phyloP scores from a whole-genome alignment of 2,329 filamentous ascomycete species.

The Emmonsiellopsis sp. region DNA sequence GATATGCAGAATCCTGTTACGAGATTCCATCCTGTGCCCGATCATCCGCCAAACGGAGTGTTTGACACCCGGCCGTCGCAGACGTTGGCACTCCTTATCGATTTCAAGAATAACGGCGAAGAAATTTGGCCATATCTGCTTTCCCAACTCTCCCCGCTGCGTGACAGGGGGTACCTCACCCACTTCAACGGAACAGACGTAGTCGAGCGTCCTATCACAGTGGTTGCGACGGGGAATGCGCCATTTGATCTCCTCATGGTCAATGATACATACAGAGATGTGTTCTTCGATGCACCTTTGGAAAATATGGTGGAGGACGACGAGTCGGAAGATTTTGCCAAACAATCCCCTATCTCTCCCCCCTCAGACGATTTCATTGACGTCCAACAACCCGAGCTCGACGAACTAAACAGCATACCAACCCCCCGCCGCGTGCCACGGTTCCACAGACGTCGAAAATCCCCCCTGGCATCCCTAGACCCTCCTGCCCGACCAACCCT shows the following conservation, averaged over 20 bases:
- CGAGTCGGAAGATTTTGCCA: constrained; percentile 8
- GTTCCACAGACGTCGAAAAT: neutral
- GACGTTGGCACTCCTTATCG: constrained; percentile 44
- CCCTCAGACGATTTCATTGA: neutral
- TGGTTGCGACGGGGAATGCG: constrained; percentile 47
- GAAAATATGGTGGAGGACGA: constrained; percentile 23
- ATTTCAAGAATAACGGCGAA: constrained; percentile 38
- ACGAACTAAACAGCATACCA: neutral
- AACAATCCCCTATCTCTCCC: neutral
- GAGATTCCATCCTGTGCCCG: constrained; percentile 23
- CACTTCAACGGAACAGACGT: constrained; percentile 40
- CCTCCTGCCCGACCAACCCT: neutral
- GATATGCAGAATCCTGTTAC: constrained; percentile 40
- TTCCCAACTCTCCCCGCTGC: constrained; percentile 38
- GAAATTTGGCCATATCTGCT: constrained; percentile 29
- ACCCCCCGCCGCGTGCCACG: neutral
- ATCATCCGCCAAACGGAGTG: constrained; percentile 35
- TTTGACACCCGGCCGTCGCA: constrained; percentile 43
- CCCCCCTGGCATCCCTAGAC: neutral
- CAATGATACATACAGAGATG: constrained; percentile 42
- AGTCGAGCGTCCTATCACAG: constrained; percentile 40
- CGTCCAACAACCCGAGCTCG: neutral
- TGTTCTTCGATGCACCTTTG: constrained; percentile 49
- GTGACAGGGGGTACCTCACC: constrained; percentile 42
- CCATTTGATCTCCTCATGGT: constrained; percentile 40